A percentile compares a stretch with the other conserved stretches of the same genome.
phyloP scores from a whole-genome alignment of 192 early-diverging fungal genomes.

The Coemansia biformis region DNA sequence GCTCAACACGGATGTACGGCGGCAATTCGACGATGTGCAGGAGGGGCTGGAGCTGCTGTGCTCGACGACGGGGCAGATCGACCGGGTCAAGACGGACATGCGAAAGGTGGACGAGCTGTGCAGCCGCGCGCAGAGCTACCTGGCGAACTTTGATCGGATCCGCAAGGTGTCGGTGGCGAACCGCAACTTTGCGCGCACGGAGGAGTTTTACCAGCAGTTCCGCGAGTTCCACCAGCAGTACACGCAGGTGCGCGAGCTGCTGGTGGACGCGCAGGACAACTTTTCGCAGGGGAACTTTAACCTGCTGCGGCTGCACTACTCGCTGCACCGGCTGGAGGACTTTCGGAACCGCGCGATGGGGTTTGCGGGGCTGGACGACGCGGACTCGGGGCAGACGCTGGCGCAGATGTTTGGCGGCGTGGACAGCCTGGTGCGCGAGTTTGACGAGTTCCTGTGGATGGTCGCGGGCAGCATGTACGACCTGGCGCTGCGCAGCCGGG shows the following conservation, averaged over 20 bases:
- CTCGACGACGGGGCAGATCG: constrained; percentile 59
- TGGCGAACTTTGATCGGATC: constrained; percentile 86
- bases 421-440: constrained; percentile 73
- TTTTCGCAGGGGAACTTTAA: constrained; percentile 54
- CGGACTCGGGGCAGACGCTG: constrained; percentile 80
- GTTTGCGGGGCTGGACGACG: constrained; percentile 60
- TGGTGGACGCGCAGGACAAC: constrained; percentile 58
- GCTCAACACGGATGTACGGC: constrained; percentile 88
- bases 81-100: constrained; percentile 67
- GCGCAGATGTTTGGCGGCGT: constrained; percentile 80
- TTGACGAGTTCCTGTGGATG: constrained; percentile 83
- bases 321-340: constrained; percentile 79
- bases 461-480: constrained; percentile 75
- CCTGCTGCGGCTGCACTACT: constrained; percentile 82
- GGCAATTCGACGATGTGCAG: constrained; percentile 85
- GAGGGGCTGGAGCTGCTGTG: constrained; percentile 77
- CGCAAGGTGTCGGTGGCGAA: constrained; percentile 89
- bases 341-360: constrained; percentile 83
- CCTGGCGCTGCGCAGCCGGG: constrained; percentile 64
- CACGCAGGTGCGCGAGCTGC: constrained; percentile 60
- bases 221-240: constrained; percentile 81
- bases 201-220: constrained; percentile 81
- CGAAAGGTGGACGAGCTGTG: constrained; percentile 81
- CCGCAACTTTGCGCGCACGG: constrained; percentile 89
- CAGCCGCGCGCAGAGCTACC: constrained; percentile 75